These are phyloP conservation scores for Xeromyces bisporus DNA, from an alignment of 495 filamentous ascomycete species.

Conservation along the genomic window DNA sequence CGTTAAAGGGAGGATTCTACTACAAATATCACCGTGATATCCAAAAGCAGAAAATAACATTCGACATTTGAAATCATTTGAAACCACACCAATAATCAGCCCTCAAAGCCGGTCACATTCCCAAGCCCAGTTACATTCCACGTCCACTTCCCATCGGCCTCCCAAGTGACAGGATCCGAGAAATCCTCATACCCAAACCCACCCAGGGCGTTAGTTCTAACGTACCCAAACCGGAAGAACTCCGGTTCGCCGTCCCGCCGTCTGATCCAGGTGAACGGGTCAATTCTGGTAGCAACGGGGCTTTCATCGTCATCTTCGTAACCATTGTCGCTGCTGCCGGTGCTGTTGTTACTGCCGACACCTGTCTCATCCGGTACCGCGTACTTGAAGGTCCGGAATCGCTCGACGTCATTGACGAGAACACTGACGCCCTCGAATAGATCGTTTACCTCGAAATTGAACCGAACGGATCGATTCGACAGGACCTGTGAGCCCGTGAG, in stretches of 20 bases:
- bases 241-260: slow-evolving; percentile 34
- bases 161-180: slow-evolving; percentile 57
- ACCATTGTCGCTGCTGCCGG: too few species aligned
- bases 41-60: too few species aligned
- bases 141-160: slow-evolving; percentile 40
- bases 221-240: slow-evolving; percentile 71
- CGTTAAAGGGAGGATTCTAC: too few species aligned
- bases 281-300: slow-evolving; percentile 9
- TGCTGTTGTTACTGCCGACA: too few species aligned
- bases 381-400: slow-evolving; percentile 27
- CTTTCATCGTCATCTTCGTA: too few species aligned
- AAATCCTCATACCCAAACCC: slow-evolving; percentile 58
- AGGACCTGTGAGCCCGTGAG: slow-evolving; percentile 19
- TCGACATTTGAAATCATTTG: too few species aligned
- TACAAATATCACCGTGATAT: too few species aligned
- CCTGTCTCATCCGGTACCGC: slow-evolving; percentile 16
- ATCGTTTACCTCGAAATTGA: slow-evolving; percentile 23
- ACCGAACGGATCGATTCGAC: slow-evolving; percentile 25
- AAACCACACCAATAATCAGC: too few species aligned
- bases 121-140: background rate
- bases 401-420: slow-evolving; percentile 42
- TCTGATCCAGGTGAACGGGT: slow-evolving; percentile 28
- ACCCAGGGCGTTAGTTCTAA: slow-evolving; percentile 30
- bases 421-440: slow-evolving; percentile 39
- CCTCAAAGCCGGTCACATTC: too few species aligned